A percentile compares a stretch with the other conserved stretches of the same genome.
Evolutionary conservation across 164 flowering plant genomes (phyloP).

Genomic region (Echeveria elegans): DNA sequence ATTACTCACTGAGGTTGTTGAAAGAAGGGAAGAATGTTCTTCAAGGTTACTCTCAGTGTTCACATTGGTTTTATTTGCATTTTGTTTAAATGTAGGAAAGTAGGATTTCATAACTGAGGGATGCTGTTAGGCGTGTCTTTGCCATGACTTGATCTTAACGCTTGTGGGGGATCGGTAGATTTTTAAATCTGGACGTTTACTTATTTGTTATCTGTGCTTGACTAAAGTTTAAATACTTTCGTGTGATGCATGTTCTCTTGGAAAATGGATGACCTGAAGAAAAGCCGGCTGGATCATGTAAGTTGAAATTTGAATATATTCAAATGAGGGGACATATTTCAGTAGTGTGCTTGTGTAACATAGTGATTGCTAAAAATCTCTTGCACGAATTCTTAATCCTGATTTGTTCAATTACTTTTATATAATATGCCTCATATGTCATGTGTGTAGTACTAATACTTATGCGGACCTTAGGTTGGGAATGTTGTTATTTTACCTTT

Average conservation of each 20-base stretch:
- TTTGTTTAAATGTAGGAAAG: not conserved
- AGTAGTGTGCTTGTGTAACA: too few relatives aligned
- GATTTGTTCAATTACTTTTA: too few relatives aligned
- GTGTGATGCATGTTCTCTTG: slow-evolving; percentile 16
- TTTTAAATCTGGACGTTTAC: not conserved
- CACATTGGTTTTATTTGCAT: not conserved
- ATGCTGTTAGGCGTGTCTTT: not conserved
- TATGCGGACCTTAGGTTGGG: too few relatives aligned
- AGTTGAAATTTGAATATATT: not conserved
- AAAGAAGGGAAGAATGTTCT: slow-evolving; percentile 92
- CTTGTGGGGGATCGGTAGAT: not conserved
- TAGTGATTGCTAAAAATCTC: too few relatives aligned
- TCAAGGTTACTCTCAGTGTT: slow-evolving; percentile 52
- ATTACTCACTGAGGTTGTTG: slow-evolving; percentile 66
- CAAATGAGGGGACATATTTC: too few relatives aligned
- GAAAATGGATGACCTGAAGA: slow-evolving; percentile 42
- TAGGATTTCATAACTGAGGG: not conserved
- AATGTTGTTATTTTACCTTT: not conserved
- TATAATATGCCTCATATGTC: too few relatives aligned
- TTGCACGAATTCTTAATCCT: too few relatives aligned
- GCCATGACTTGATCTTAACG: not conserved
- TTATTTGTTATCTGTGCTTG: not conserved
- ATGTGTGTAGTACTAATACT: too few relatives aligned
- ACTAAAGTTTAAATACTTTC: slow-evolving; percentile 11
- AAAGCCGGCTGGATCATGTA: slow-evolving; percentile 54